Evolutionary conservation across 331 rosid species (phyloP), one percentile per base, ranked within the genome.

Genomic region (Acacia pycnantha): DNA sequence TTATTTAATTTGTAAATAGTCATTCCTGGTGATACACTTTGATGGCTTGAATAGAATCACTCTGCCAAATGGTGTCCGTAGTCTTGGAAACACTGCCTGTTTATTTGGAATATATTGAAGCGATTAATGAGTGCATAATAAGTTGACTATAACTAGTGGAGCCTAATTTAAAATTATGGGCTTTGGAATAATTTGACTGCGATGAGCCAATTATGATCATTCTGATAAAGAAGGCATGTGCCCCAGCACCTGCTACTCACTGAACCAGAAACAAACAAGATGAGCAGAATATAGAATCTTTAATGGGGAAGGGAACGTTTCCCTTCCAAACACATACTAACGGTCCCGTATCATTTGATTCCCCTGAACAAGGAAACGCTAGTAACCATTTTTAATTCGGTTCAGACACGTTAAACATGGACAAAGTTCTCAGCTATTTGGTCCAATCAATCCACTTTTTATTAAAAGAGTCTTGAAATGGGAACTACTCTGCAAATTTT

Each of bases 281-380:
- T 54, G 4, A 77, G 79, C 37, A 67, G 81, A 78, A 24, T 56
- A 78, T 79, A 76, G 82, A 79, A 76, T 86, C 84, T 86, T 76
- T 77, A 71, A 67, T 47, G 68, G 51, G 53, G 33, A 59, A 37
- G 82, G 84, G 78, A 78, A 78, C 22, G 58, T 77, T 46, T 82
- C 78, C 77, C 22, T 48, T 74, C 70, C 75, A 79, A 70, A 75
- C 76, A 31, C 48, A 85, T 14, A 69, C 56, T 21, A 53, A 70
- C 56, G 50, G n/a, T 37, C 82, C 70, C 79, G 64, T 75, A 84
- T 54, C 7, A 59, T 79, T 75, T 31, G 73, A 76, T 59, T 69
- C 77, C 51, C 68, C 46, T 61, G 47, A 79, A n/a, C 53, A 40
- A 35, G 71, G 70, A 76, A 80, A 84, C 41, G 62, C 65, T 1